Conservation (phyloP, 495 filamentous ascomycete species). For the Bacidia gigantensis region DNA sequence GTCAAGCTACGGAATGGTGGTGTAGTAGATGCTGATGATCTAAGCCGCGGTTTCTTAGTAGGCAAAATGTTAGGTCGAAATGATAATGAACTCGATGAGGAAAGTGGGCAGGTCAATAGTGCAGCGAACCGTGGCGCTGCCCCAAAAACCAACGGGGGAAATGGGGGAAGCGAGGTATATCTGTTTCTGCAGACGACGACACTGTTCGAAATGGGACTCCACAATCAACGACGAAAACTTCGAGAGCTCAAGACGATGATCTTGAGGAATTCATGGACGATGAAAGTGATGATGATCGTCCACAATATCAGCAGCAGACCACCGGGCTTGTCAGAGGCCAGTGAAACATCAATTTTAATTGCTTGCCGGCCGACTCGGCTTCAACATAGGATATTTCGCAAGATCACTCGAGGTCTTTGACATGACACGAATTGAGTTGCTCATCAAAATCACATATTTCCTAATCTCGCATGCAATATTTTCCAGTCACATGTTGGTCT, state of each 20-base stretch:
- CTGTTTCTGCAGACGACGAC: conserved; percentile 67
- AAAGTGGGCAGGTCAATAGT: conserved; percentile 19
- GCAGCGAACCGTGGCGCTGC: conserved; percentile 13
- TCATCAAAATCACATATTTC: no score
- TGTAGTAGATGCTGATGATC: conserved; percentile 85
- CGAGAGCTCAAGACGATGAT: conserved; percentile 9
- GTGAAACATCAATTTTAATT: neutral
- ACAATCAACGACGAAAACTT: neutral
- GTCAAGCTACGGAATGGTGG: conserved; percentile 88
- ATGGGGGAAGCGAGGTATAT: conserved; percentile 70
- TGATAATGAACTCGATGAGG: conserved; percentile 30
- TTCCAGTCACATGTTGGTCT: no score
- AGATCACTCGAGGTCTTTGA: no score
- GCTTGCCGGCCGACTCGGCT: neutral
- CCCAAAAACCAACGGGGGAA: conserved; percentile 30
- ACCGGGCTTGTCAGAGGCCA: neutral
- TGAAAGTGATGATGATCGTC: conserved; percentile 10
- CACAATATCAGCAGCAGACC: conserved; percentile 1
- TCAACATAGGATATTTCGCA: no score
- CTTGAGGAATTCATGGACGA: conserved; percentile 20
- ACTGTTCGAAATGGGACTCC: conserved; percentile 31
- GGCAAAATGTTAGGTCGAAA: conserved; percentile 32
- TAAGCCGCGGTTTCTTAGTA: conserved; percentile 64
- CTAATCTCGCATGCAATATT: no score
- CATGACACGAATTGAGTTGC: no score